Percentiles rank a stretch among this genome's conserved stretches.
These are phyloP conservation scores for Dendrocalamus latiflorus DNA, from an alignment of 202 grass and related monocot genomes.

Conservation along the genomic window DNA sequence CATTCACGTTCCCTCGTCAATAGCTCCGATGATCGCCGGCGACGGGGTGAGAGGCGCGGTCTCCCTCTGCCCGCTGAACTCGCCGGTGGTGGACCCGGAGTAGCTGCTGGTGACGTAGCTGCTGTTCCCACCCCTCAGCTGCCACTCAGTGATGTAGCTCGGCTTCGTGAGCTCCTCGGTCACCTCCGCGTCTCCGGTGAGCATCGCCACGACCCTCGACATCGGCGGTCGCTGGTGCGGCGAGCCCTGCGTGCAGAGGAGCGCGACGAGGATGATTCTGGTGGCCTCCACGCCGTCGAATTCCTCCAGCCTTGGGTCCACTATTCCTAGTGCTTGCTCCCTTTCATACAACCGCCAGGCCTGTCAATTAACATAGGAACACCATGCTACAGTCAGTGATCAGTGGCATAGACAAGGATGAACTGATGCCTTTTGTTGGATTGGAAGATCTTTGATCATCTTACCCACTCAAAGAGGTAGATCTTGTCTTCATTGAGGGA, in stretches of 20 bases:
- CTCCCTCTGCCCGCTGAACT: neutral
- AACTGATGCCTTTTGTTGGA: too few species aligned
- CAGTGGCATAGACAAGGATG: neutral
- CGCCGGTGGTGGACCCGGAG: neutral
- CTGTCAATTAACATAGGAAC: too few species aligned
- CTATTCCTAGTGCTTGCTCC: too few species aligned
- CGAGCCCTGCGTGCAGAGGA: conserved; percentile 61
- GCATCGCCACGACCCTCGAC: conserved; percentile 58
- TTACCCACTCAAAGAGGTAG: too few species aligned
- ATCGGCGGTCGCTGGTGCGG: conserved; percentile 54
- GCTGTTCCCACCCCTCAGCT: conserved; percentile 36
- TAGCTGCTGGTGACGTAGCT: conserved; percentile 16
- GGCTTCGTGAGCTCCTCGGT: conserved; percentile 32
- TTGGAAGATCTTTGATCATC: too few species aligned
- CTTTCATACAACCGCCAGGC: too few species aligned
- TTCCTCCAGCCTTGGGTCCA: too few species aligned
- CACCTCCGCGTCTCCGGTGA: conserved; percentile 39
- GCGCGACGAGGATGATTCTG: conserved; percentile 42
- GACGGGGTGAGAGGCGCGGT: neutral
- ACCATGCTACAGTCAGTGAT: too few species aligned
- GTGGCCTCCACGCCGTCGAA: conserved; percentile 31
- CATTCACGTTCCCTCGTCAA: conserved; percentile 29
- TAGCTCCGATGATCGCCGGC: neutral
- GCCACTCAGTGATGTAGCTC: conserved; percentile 63
- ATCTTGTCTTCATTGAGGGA: too few species aligned